Evolutionary conservation across 371 early-diverging fungal genomes (phyloP).

Genomic region (Rhizopus arrhizus): DNA sequence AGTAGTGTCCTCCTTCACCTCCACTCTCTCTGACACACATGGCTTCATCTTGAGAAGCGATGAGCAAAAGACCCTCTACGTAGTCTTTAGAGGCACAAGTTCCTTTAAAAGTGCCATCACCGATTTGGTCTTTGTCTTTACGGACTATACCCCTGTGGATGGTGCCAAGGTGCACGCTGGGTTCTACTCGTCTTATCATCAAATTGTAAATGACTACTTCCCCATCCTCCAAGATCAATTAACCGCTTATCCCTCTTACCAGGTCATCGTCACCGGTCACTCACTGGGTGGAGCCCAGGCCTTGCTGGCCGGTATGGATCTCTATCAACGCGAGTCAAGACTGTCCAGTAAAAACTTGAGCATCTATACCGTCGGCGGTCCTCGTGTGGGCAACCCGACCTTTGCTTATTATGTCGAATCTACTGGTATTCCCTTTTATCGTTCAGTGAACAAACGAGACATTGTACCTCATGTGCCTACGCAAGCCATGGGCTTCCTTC

Average conservation of each 20-base stretch:
- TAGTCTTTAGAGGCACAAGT: conserved; percentile 28
- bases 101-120: conserved; percentile 15
- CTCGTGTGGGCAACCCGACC: conserved; percentile 31
- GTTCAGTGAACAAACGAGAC: conserved; percentile 30
- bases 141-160: conserved; percentile 13
- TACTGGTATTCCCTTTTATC: conserved; percentile 21
- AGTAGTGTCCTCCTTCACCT: conserved; percentile 16
- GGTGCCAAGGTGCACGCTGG: conserved; percentile 29
- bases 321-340: conserved; percentile 24
- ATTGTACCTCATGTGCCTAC: conserved; percentile 37
- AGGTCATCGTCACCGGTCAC: conserved; percentile 22
- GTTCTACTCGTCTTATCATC: conserved; percentile 8
- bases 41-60: conserved; percentile 27
- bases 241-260: conserved; percentile 10
- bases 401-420: conserved; percentile 33
- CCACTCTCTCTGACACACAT: conserved; percentile 14
- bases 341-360: conserved; percentile 15
- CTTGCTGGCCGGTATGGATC: conserved; percentile 24
- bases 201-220: not conserved
- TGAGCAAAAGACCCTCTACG: conserved; percentile 18
- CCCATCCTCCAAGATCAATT: conserved; percentile 13
- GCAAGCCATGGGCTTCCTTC: conserved; percentile 26
- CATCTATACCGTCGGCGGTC: conserved; percentile 27
- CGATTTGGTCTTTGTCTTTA: conserved; percentile 4
- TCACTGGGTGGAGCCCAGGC: conserved; percentile 29